phyloP scores from a whole-genome alignment of 257 asterid genomes.

The Osmanthus fragrans region DNA sequence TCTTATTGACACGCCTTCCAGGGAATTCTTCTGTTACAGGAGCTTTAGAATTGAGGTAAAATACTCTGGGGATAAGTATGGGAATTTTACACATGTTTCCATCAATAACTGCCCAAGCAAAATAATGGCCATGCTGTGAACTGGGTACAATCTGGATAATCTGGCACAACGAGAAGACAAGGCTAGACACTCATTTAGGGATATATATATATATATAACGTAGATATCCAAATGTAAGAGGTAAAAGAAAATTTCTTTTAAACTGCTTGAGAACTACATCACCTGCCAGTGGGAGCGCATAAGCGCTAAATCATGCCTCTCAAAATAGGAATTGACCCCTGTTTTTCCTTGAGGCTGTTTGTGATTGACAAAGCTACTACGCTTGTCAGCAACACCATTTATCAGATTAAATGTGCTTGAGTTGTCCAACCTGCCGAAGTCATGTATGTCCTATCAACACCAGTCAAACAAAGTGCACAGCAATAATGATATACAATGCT shows the following conservation, averaged over 20 bases:
- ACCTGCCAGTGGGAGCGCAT: slow-evolving; percentile 96
- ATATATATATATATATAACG: slow-evolving; percentile 9
- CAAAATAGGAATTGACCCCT: slow-evolving; percentile 79
- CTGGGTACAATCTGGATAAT: slow-evolving; percentile 83
- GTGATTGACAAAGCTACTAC: slow-evolving; percentile 37
- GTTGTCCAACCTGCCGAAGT: slow-evolving; percentile 52
- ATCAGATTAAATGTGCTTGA: slow-evolving; percentile 38
- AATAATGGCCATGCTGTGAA: slow-evolving; percentile 72
- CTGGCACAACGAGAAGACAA: slow-evolving; percentile 40
- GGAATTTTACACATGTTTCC: slow-evolving; percentile 87
- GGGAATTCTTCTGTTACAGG: slow-evolving; percentile 95
- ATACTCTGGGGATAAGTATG: slow-evolving; percentile 69
- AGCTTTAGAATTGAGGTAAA: slow-evolving; percentile 95
- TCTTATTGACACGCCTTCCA: slow-evolving; percentile 87
- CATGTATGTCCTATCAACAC: slow-evolving; percentile 16
- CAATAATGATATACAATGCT: slow-evolving; percentile 7
- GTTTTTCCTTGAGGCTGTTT: slow-evolving; percentile 51
- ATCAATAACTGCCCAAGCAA: slow-evolving; percentile 93
- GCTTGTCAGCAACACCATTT: slow-evolving; percentile 40
- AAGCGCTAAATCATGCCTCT: slow-evolving; percentile 77
- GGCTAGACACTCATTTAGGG: slow-evolving; percentile 21
- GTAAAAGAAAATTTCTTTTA: slow-evolving; percentile 1
- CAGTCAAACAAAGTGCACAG: slow-evolving; percentile 18
- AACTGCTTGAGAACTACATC: slow-evolving; percentile 27
- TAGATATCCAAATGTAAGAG: slow-evolving; percentile 9